Conservation (phyloP, 1,284 basidiomycete species). For the Austroboletus niveus region DNA sequence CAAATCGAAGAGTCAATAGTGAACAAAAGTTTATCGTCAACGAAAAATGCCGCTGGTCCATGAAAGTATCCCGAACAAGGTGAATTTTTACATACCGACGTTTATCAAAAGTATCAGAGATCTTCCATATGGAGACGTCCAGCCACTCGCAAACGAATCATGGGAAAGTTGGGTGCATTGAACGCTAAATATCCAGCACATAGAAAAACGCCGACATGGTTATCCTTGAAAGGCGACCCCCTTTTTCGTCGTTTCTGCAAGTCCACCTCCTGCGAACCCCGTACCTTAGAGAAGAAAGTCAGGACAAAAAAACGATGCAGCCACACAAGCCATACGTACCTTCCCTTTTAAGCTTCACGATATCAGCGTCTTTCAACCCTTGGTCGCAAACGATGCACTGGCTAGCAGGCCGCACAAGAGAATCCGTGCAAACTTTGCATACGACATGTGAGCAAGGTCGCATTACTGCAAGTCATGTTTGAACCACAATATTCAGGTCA, state of each 20-base stretch:
- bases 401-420: conserved; percentile 69
- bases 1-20: too few species aligned
- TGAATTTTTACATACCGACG: too few species aligned
- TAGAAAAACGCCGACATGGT: neutral
- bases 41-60: too few species aligned
- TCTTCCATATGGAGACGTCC: neutral
- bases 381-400: conserved; percentile 85
- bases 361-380: conserved; percentile 57
- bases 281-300: conserved; percentile 54
- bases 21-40: too few species aligned
- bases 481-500: neutral
- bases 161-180: neutral
- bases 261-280: conserved; percentile 86
- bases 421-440: conserved; percentile 84
- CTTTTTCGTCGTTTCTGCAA: conserved; percentile 76
- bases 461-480: conserved; percentile 48
- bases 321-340: conserved; percentile 43
- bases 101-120: neutral
- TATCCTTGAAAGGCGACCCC: conserved; percentile 79
- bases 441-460: conserved; percentile 82
- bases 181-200: neutral
- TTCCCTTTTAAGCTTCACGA: conserved; percentile 79
- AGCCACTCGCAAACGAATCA: neutral
- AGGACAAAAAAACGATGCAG: neutral
- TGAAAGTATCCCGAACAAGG: too few species aligned